Evolutionary conservation across 2,329 filamentous ascomycete species (phyloP).

Genomic region (Botrytis porri): DNA sequence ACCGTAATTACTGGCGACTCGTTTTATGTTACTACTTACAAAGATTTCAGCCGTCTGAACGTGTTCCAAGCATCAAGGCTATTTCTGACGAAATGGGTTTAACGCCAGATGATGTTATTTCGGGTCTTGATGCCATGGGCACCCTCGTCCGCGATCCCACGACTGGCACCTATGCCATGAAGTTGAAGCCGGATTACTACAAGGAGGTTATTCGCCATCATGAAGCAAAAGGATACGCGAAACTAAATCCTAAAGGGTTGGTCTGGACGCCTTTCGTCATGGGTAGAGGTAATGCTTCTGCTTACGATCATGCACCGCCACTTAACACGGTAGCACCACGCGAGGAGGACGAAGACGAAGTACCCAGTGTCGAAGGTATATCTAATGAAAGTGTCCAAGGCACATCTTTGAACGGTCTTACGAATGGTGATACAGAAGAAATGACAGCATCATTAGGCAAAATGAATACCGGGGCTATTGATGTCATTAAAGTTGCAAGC

Average conservation of each 20-base stretch:
- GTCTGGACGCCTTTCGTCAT: constrained; percentile 98
- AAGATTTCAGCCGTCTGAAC: constrained; percentile 52
- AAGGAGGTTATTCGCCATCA: constrained; percentile 84
- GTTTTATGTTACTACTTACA: constrained; percentile 82
- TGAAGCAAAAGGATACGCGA: constrained; percentile 84
- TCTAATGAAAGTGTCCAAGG: constrained; percentile 30
- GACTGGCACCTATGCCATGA: constrained; percentile 84
- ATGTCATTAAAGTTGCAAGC: constrained; percentile 24
- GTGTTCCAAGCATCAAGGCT: constrained; percentile 56
- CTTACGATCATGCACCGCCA: constrained; percentile 77
- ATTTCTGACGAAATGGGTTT: constrained; percentile 91
- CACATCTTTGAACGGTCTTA: constrained; percentile 28
- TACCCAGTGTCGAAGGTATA: constrained; percentile 27
- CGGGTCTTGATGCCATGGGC: constrained; percentile 83
- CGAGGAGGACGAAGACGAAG: constrained; percentile 60
- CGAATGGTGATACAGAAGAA: constrained; percentile 29
- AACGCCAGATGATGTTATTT: constrained; percentile 94
- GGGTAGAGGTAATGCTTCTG: constrained; percentile 78
- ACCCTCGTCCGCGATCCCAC: constrained; percentile 86
- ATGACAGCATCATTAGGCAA: constrained; percentile 35
- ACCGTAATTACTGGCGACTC: constrained; percentile 94
- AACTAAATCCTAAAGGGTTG: constrained; percentile 73
- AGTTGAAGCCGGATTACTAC: constrained; percentile 83
- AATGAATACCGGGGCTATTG: constrained; percentile 30
- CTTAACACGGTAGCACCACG: constrained; percentile 84